phyloP scores from a whole-genome alignment of 2,329 filamentous ascomycete genomes.

The Penicillium crustosum region DNA sequence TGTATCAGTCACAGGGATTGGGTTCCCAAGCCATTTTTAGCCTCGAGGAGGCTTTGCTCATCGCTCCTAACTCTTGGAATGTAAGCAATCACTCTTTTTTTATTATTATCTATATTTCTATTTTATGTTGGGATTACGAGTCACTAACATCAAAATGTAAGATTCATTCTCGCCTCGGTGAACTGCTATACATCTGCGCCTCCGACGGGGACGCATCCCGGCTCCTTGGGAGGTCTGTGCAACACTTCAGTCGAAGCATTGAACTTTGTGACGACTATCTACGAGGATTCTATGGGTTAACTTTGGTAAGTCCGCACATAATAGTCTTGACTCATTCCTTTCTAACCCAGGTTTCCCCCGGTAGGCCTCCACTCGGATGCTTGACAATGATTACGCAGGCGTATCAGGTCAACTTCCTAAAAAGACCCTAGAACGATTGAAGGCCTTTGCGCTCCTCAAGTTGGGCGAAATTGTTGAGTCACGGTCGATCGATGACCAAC shows the following conservation, averaged over 20 bases:
- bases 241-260: slow-evolving; percentile 84
- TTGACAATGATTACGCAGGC: slow-evolving; percentile 19
- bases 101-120: no score
- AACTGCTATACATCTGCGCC: slow-evolving; percentile 71
- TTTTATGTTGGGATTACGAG: background rate
- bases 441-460: slow-evolving; percentile 38
- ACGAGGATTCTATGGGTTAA: slow-evolving; percentile 88
- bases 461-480: slow-evolving; percentile 40
- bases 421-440: slow-evolving; percentile 34
- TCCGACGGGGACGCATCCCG: slow-evolving; percentile 41
- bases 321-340: background rate
- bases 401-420: slow-evolving; percentile 17
- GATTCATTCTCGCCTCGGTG: slow-evolving; percentile 84
- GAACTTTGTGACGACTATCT: slow-evolving; percentile 93
- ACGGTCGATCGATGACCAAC: slow-evolving; percentile 30
- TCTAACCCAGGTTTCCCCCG: background rate
- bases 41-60: slow-evolving; percentile 83
- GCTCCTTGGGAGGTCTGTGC: slow-evolving; percentile 69
- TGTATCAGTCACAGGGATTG: slow-evolving; percentile 78
- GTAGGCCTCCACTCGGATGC: slow-evolving; percentile 32
- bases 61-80: slow-evolving; percentile 93
- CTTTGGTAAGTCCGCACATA: slow-evolving; percentile 58
- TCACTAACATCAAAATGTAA: slow-evolving; percentile 37
- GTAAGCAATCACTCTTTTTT: slow-evolving; percentile 51
- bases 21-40: slow-evolving; percentile 83